A percentile compares a stretch with the other conserved stretches of the same genome.
phyloP scores from a whole-genome alignment of 352 stramenopile species.

The Phytophthora constricta region DNA sequence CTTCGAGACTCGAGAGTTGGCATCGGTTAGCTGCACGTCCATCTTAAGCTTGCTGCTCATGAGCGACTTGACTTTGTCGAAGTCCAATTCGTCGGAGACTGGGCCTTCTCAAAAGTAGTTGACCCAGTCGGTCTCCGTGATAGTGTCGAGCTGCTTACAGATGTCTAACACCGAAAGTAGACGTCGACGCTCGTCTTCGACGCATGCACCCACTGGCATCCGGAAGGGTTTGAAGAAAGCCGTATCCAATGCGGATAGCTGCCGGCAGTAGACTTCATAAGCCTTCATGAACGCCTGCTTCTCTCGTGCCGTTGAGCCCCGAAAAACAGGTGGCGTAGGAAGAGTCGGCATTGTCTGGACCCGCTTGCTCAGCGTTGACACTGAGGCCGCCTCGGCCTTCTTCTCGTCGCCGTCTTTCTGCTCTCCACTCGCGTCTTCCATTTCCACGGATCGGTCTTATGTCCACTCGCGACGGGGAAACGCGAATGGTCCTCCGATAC shows the following conservation, averaged over 20 bases:
- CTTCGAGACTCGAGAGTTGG: slow-evolving; percentile 5
- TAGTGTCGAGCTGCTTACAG: neutral
- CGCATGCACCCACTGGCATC: neutral
- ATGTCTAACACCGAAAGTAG: slow-evolving; percentile 2
- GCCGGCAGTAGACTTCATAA: neutral
- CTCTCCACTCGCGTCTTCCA: neutral
- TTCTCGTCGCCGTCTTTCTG: neutral
- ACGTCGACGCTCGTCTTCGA: slow-evolving; percentile 1
- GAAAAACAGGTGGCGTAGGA: neutral
- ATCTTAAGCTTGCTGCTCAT: neutral
- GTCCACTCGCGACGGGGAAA: neutral
- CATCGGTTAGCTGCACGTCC: neutral
- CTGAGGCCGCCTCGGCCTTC: neutral
- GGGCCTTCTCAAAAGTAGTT: slow-evolving; percentile 3
- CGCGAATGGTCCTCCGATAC: neutral
- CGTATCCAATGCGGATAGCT: neutral
- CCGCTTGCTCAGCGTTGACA: neutral
- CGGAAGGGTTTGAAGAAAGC: slow-evolving; percentile 1
- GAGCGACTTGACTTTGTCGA: slow-evolving; percentile 1
- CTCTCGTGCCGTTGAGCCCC: neutral
- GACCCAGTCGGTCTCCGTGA: neutral
- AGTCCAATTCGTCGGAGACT: neutral
- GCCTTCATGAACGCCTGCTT: neutral
- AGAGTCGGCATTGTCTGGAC: neutral
- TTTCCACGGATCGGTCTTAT: neutral